Evolutionary conservation across 108 stramenopile species (phyloP), one percentile per base, ranked within the genome.

Genomic region (Cyclotella distinguenda): DNA sequence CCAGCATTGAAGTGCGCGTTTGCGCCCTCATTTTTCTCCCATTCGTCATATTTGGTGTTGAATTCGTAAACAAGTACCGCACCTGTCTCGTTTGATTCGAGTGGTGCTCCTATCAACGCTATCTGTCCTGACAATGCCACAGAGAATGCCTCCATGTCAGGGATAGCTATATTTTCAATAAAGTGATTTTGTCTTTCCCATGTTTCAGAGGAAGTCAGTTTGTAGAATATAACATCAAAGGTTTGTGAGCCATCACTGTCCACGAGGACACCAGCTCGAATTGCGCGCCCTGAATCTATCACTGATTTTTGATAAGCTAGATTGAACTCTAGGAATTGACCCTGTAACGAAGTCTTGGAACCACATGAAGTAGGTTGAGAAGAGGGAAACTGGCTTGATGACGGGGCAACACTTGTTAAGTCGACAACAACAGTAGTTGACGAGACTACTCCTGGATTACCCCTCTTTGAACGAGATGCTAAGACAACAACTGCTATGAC

Each of bases 301-400:
- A 9, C 54, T 21, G 6, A 21, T 0, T 22, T 6, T 0, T 32
- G 54, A 9, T 19, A 0, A 18, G 54, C 36, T 55, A 55, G 22
- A 25, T 55, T 55, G 34, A 55, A 55, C 8, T 55, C 54, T 21
- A 55, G 54, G 6, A 9, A 21, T 36, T 34, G 13, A 22, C 34
- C 18, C 13, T 55, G 19, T 5, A 55, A 21, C 18, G 54, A 55
- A 21, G 32, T 21, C 25, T 26, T 7, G 2, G 34, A 32, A 35
- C 19, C 54, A 19, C 54, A 55, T 18, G 54, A 12, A 8, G 54
- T 36, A 38, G 54, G 54, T 55, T 18, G 54, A 21, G 34, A 18
- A 34, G 54, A 55, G 6, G 54, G 54, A 6, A 34, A 21, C 2
- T 36, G 54, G 16, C 54, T 55, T 0, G 16, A 35, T 1, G 54